Base-by-base conservation (phyloP, 2,329 filamentous ascomycete species). In the Coniochaeta sp. region DNA sequence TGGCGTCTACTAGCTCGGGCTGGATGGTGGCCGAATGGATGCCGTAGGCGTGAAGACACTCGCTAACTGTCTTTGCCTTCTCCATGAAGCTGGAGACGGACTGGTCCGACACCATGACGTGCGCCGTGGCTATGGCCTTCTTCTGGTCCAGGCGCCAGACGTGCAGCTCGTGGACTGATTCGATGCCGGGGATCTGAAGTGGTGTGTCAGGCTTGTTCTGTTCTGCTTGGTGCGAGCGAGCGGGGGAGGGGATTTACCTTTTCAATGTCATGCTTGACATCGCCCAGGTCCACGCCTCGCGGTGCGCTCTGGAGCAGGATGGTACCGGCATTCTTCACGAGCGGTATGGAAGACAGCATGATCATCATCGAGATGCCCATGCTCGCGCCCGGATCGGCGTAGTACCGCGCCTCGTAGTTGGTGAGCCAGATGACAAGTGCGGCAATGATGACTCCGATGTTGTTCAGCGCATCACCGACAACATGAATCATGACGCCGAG, bases 281-380 rank as follows among this genome's bases (percentile, higher is more conserved):
- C 81, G 0, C 77, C 74, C 0, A 83, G 60, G 3, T 79, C 72
- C 3, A 89, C 74, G 1, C 79, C 82, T 0, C 65, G 62, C 0
- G 87, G 86, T 0, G 81, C 82, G 53, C 80, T 83, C 63, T 90
- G 78, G n/a, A 91, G 72, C 1, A 91, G 69, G 49, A 91, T 88
- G 28, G 71, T 71, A 5, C 86, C 86, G 48, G 76, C 80, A 45
- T 72, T 76, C 61, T 76, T 81, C 33, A 84, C 74, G 53, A 90
- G 70, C 0, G 85, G 84, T 13, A 84, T 57, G 0, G 84, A 77
- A 0, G 85, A 82, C 0, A 79, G 52, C 3, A 89, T 69, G 38
- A 91, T 89, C 77, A 90, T 84, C n/a, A 89, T 54, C 2, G 84
- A 78, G 58, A 91, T 91, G 49, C 76, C 83, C 63, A 87, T 74